These are phyloP conservation scores for Clausena lansium DNA, from an alignment of 345 rosid genomes.

Conservation along the genomic window DNA sequence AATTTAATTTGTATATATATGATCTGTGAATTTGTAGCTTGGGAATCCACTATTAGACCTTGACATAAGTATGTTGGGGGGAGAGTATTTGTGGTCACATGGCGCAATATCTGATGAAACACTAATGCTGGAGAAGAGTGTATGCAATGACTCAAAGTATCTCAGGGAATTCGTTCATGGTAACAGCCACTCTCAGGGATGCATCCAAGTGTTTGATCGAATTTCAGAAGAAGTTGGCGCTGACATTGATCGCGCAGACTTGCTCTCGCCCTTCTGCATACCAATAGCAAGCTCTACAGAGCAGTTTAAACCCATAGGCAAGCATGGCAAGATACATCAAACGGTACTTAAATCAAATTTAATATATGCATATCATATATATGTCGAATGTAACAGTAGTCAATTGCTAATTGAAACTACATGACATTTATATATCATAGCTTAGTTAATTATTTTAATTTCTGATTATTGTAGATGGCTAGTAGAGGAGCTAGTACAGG, in stretches of 20 bases:
- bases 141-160: slow-evolving; percentile 31
- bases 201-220: slow-evolving; percentile 28
- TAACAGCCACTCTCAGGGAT: slow-evolving; percentile 16
- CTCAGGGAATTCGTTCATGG: slow-evolving; percentile 15
- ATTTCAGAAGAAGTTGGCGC: slow-evolving; percentile 13
- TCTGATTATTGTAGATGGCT: slow-evolving; percentile 16
- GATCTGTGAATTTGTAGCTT: slow-evolving; percentile 20
- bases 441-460: not conserved
- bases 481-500: slow-evolving; percentile 10
- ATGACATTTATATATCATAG: not conserved
- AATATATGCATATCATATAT: not conserved
- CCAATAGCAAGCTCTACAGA: slow-evolving; percentile 2
- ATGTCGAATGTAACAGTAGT: not conserved
- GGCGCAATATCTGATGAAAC: slow-evolving; percentile 40
- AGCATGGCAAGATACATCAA: slow-evolving; percentile 25
- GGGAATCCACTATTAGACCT: slow-evolving; percentile 45
- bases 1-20: not conserved
- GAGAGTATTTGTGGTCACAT: slow-evolving; percentile 35
- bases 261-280: slow-evolving; percentile 28
- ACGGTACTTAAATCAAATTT: slow-evolving; percentile 1
- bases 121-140: slow-evolving; percentile 23
- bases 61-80: slow-evolving; percentile 33
- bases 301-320: slow-evolving; percentile 24
- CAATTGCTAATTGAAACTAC: not conserved
- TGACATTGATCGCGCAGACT: slow-evolving; percentile 16